Evolutionary conservation across 192 early-diverging fungal species (phyloP).

Genomic region (Backusella australiensis): DNA sequence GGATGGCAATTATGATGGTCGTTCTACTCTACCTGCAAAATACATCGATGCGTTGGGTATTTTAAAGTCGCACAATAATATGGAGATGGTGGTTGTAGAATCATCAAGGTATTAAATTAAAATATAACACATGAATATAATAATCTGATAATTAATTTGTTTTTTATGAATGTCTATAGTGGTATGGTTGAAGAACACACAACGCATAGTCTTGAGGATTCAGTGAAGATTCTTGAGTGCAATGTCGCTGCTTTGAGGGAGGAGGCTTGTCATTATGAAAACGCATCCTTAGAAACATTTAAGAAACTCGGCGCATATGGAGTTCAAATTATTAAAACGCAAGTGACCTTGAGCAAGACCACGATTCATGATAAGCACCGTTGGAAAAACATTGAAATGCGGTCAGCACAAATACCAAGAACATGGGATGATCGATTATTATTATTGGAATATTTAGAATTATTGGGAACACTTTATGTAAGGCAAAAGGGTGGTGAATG

Average conservation of each 20-base stretch:
- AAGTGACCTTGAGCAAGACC: conserved; percentile 11
- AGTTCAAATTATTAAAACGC: conserved; percentile 8
- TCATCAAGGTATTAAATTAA: conserved; percentile 15
- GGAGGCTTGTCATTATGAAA: conserved; percentile 10
- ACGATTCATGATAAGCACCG: background rate
- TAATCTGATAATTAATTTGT: conserved; percentile 11
- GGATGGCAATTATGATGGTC: conserved; percentile 5
- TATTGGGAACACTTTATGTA: conserved; percentile 14
- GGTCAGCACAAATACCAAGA: conserved; percentile 12
- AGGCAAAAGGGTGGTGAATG: background rate
- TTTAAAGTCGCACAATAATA: conserved; percentile 11
- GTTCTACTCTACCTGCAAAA: conserved; percentile 2
- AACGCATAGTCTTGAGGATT: conserved; percentile 15
- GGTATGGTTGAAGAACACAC: conserved; percentile 8
- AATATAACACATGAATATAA: too few species aligned
- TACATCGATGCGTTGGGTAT: conserved; percentile 3
- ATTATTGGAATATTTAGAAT: conserved; percentile 10
- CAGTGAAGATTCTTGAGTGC: conserved; percentile 15
- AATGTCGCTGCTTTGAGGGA: conserved; percentile 10
- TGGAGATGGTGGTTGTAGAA: conserved; percentile 14
- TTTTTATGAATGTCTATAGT: conserved; percentile 10
- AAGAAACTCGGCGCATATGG: background rate
- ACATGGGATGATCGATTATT: conserved; percentile 9
- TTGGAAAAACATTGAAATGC: conserved; percentile 16
- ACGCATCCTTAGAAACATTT: conserved; percentile 7